phyloP scores from a whole-genome alignment of 2,329 filamentous ascomycete species.

The Beauveria sp. region DNA sequence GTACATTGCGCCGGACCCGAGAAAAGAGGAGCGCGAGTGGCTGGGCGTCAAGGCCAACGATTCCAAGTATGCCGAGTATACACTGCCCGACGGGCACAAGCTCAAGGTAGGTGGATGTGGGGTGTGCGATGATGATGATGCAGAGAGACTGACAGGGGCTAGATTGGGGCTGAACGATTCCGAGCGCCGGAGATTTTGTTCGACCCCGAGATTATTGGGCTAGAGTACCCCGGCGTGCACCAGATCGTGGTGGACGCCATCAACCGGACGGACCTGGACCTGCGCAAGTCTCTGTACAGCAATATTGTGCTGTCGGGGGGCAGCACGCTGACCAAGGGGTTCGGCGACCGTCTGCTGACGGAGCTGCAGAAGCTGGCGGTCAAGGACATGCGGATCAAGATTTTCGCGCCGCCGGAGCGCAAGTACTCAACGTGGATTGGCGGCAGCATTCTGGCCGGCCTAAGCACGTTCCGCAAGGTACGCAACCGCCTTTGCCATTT shows the following conservation, averaged over 20 bases:
- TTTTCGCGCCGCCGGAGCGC: constrained; percentile 92
- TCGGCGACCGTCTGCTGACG: constrained; percentile 83
- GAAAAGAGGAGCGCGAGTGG: constrained; percentile 96
- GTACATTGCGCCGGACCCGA: constrained; percentile 85
- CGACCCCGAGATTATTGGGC: constrained; percentile 91
- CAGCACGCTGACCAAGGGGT: constrained; percentile 92
- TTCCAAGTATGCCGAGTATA: constrained; percentile 77
- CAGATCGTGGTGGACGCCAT: constrained; percentile 98
- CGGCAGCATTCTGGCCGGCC: constrained; percentile 88
- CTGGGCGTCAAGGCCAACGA: constrained; percentile 68
- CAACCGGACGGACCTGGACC: constrained; percentile 87
- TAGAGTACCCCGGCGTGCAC: constrained; percentile 94
- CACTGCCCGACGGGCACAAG: constrained; percentile 85
- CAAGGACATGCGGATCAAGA: constrained; percentile 99
- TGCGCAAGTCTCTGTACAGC: constrained; percentile 86
- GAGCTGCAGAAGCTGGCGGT: constrained; percentile 91
- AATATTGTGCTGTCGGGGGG: constrained; percentile 97
- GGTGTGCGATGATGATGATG: not conserved
- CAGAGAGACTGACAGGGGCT: constrained; percentile 14
- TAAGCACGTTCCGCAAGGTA: constrained; percentile 98
- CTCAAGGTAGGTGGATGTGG: constrained; percentile 58
- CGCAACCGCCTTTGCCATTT: constrained; percentile 18
- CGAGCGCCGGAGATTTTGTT: constrained; percentile 95
- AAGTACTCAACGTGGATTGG: constrained; percentile 99
- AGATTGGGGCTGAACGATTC: constrained; percentile 91